These are phyloP conservation scores for Neurospora sublineolata DNA, from an alignment of 495 filamentous ascomycete species.

Conservation along the genomic window DNA sequence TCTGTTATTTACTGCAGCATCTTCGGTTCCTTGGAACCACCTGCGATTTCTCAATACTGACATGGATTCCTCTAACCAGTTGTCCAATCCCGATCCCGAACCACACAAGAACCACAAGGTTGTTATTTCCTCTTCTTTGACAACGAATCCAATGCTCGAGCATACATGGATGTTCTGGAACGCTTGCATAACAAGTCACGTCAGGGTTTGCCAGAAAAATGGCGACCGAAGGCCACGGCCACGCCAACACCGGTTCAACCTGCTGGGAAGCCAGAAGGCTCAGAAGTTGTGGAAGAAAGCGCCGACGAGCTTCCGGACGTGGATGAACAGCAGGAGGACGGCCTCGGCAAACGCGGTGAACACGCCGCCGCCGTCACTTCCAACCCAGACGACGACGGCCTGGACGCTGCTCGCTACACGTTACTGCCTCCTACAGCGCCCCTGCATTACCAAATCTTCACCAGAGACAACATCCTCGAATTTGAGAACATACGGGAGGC, in stretches of 20 bases:
- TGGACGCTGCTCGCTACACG: not conserved
- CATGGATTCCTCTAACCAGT: slow-evolving; percentile 9
- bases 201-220: slow-evolving; percentile 17
- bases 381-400: not conserved
- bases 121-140: slow-evolving; percentile 55
- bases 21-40: not conserved
- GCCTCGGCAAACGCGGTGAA: not conserved
- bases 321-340: not conserved
- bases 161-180: slow-evolving; percentile 39
- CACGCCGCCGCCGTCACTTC: not conserved
- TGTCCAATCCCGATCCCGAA: slow-evolving; percentile 42
- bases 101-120: slow-evolving; percentile 39
- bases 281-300: not conserved
- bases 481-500: not conserved
- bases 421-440: not conserved
- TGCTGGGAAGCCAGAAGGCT: not conserved
- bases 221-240: not conserved
- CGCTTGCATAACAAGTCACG: slow-evolving; percentile 35
- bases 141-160: slow-evolving; percentile 37
- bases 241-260: not conserved
- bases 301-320: not conserved
- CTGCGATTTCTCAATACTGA: not conserved
- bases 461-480: not conserved
- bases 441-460: not conserved
- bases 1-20: not conserved